A percentile compares a stretch with the other conserved stretches of the same genome.
Evolutionary conservation across 768 basidiomycete species (phyloP).

Genomic region (Kwoniella heveanensis): DNA sequence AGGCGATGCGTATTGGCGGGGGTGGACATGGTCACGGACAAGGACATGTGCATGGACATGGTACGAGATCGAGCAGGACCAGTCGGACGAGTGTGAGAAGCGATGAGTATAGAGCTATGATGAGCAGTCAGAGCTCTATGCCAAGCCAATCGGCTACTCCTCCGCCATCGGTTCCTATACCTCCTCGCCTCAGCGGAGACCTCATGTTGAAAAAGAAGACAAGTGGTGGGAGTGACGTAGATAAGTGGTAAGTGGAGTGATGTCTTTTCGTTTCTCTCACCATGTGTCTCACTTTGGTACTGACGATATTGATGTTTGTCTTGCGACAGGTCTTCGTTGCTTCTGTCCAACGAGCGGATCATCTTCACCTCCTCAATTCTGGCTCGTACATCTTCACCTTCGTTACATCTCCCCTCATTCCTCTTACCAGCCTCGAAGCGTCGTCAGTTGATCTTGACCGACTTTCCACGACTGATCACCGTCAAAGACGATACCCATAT

Average conservation of each 20-base stretch:
- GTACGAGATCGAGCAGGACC: slow-evolving; percentile 29
- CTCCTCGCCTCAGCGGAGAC: neutral
- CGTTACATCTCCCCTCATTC: slow-evolving; percentile 42
- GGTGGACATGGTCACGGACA: slow-evolving; percentile 2
- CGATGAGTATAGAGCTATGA: slow-evolving; percentile 28
- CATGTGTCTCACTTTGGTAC: too few relatives aligned
- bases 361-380: slow-evolving; percentile 41
- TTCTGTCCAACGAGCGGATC: slow-evolving; percentile 46
- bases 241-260: neutral
- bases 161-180: neutral
- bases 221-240: neutral
- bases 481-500: slow-evolving; percentile 46
- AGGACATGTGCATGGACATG: neutral
- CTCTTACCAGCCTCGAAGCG: slow-evolving; percentile 40
- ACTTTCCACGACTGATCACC: slow-evolving; percentile 51
- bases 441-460: slow-evolving; percentile 46
- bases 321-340: slow-evolving; percentile 33
- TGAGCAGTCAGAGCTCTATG: slow-evolving; percentile 13
- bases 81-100: slow-evolving; percentile 34
- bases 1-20: slow-evolving; percentile 36
- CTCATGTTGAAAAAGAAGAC: neutral
- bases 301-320: neutral
- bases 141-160: slow-evolving; percentile 1
- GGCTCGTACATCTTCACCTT: slow-evolving; percentile 31
- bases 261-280: too few relatives aligned